A percentile compares a stretch with the other conserved stretches of the same genome.
Evolutionary conservation across 2,329 filamentous ascomycete genomes (phyloP).

Genomic region (Neopestalotiopsis sp.): DNA sequence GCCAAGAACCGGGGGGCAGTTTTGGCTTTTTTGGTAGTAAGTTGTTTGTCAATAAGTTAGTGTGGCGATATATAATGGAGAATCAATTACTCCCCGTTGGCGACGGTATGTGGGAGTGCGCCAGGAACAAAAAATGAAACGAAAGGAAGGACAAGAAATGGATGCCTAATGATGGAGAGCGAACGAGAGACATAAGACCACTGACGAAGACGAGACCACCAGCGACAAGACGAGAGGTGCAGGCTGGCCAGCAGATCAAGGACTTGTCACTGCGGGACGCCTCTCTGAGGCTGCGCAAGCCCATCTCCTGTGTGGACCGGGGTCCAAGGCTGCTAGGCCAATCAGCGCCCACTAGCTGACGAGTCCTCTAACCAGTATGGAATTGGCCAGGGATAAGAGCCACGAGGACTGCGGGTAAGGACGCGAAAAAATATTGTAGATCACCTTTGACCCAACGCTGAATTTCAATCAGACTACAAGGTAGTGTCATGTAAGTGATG

Average conservation of each 20-base stretch:
- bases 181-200: constrained; percentile 21
- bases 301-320: constrained; percentile 23
- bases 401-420: constrained; percentile 8
- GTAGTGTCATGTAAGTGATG: neutral
- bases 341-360: constrained; percentile 36
- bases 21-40: constrained; percentile 5
- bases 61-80: constrained; percentile 24
- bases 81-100: constrained; percentile 9
- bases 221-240: constrained; percentile 10
- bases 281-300: constrained; percentile 30
- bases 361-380: constrained; percentile 34
- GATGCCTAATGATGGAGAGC: constrained; percentile 5
- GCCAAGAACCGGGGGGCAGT: constrained; percentile 19
- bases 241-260: constrained; percentile 25
- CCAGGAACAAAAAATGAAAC: constrained; percentile 10
- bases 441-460: neutral
- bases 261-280: constrained; percentile 18
- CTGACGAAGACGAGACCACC: constrained; percentile 1
- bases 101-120: neutral
- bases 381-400: constrained; percentile 16
- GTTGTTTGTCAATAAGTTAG: neutral
- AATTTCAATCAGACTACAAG: neutral
- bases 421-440: constrained; percentile 15
- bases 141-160: constrained; percentile 11
- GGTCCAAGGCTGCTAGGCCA: constrained; percentile 26